Evolutionary conservation across 768 basidiomycete species (phyloP).

Genomic region (Phlebiopsis gigantea): DNA sequence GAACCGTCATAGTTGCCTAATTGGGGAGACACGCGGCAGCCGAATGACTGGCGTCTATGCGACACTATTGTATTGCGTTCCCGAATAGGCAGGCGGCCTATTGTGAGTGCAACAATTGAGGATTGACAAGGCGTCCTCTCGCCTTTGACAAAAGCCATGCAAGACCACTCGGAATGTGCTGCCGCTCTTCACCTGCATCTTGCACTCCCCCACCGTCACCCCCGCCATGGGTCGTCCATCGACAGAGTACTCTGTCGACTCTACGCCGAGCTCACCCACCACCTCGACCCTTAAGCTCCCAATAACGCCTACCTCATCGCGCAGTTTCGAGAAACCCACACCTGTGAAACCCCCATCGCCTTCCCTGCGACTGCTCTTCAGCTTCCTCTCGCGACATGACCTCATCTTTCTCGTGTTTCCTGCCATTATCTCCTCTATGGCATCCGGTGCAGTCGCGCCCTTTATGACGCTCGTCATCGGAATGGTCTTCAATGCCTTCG

Average conservation of each 20-base stretch:
- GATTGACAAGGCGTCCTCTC: slow-evolving; percentile 3
- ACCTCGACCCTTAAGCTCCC: slow-evolving; percentile 12
- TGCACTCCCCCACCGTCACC: slow-evolving; percentile 1
- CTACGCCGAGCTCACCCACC: slow-evolving; percentile 7
- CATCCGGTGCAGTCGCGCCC: slow-evolving; percentile 69
- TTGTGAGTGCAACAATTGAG: slow-evolving; percentile 6
- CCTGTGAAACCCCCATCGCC: slow-evolving; percentile 34
- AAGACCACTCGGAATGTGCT: not conserved
- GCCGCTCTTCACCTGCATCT: not conserved
- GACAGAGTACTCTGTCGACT: slow-evolving; percentile 18
- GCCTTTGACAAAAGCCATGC: slow-evolving; percentile 29
- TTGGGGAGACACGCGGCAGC: not conserved
- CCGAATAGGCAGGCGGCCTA: slow-evolving; percentile 13
- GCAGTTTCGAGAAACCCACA: not conserved
- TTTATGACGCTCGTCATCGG: slow-evolving; percentile 86
- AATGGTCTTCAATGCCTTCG: slow-evolving; percentile 68
- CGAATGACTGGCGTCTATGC: not conserved
- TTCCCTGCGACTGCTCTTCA: slow-evolving; percentile 61
- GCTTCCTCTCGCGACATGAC: slow-evolving; percentile 54
- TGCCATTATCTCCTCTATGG: slow-evolving; percentile 53
- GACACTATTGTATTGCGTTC: slow-evolving; percentile 7
- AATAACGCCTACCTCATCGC: slow-evolving; percentile 13
- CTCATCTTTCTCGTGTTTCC: slow-evolving; percentile 56
- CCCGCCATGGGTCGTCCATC: slow-evolving; percentile 18
- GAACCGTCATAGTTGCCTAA: not conserved